Conservation (phyloP, 495 filamentous ascomycete genomes). For the Parathielavia hyrcaniae region DNA sequence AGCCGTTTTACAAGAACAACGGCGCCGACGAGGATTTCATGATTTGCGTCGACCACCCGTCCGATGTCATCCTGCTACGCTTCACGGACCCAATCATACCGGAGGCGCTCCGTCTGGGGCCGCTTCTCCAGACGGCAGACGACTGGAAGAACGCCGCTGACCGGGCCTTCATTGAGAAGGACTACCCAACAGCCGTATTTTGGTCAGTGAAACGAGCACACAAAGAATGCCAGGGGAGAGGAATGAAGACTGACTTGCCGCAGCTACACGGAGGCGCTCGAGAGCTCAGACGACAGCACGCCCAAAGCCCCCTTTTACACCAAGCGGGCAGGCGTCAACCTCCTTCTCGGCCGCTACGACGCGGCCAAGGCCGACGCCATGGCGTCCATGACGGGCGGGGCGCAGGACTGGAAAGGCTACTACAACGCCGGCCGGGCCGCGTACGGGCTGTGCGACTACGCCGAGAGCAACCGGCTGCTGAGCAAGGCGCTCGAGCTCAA, state of each 20-base stretch:
- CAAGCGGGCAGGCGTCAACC: conserved; percentile 45
- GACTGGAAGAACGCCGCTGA: conserved; percentile 34
- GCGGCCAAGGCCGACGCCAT: conserved; percentile 43
- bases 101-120: conserved; percentile 25
- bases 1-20: conserved; percentile 47
- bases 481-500: conserved; percentile 33
- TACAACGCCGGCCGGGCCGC: conserved; percentile 45
- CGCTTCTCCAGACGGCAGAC: conserved; percentile 28
- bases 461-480: conserved; percentile 23
- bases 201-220: conserved; percentile 23
- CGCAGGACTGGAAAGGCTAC: conserved; percentile 43
- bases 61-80: conserved; percentile 37
- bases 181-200: conserved; percentile 33
- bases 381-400: conserved; percentile 22
- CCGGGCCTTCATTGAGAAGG: conserved; percentile 32
- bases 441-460: conserved; percentile 43
- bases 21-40: conserved; percentile 36
- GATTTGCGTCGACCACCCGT: conserved; percentile 50
- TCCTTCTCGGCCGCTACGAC: conserved; percentile 43
- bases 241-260: neutral
- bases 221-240: neutral
- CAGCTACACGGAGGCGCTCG: conserved; percentile 35
- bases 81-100: conserved; percentile 26
- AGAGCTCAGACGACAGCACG: conserved; percentile 14
- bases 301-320: conserved; percentile 27